Evolutionary conservation across 129 eudicot genomes (phyloP).

Genomic region (Lactuca sativa): DNA sequence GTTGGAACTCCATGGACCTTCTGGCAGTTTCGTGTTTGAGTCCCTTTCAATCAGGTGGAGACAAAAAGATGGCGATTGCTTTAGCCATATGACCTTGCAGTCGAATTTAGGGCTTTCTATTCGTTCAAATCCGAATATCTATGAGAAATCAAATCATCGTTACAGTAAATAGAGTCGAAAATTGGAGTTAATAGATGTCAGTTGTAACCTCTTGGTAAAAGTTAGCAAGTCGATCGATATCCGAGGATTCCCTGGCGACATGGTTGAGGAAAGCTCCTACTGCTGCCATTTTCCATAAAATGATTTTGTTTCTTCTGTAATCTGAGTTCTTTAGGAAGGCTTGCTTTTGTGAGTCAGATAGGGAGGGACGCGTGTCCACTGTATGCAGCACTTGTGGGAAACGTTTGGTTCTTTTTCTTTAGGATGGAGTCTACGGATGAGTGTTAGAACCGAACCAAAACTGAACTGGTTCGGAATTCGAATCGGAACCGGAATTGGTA

Average conservation of each 20-base stretch:
- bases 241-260: constrained; percentile 73
- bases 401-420: too few relatives aligned
- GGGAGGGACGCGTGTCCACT: too few relatives aligned
- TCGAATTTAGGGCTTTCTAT: constrained; percentile 73
- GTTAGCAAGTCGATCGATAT: constrained; percentile 73
- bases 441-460: too few relatives aligned
- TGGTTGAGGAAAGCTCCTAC: constrained; percentile 73
- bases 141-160: not conserved
- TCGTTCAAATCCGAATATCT: constrained; percentile 88
- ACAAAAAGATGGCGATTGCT: constrained; percentile 52
- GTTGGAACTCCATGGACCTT: constrained; percentile 84
- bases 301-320: not conserved
- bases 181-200: not conserved
- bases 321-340: too few relatives aligned
- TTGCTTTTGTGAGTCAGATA: too few relatives aligned
- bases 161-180: not conserved
- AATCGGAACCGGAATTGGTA: too few relatives aligned
- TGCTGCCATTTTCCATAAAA: constrained; percentile 46
- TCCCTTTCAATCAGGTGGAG: constrained; percentile 90
- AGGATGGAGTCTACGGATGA: too few relatives aligned
- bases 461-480: too few relatives aligned
- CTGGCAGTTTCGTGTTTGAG: constrained; percentile 68
- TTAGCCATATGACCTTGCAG: constrained; percentile 81
- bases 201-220: constrained; percentile 68
- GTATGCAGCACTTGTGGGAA: too few relatives aligned